A percentile compares a stretch with the other conserved stretches of the same genome.
Conservation (phyloP, 805 yeast species). For the Pichia eremophila region DNA sequence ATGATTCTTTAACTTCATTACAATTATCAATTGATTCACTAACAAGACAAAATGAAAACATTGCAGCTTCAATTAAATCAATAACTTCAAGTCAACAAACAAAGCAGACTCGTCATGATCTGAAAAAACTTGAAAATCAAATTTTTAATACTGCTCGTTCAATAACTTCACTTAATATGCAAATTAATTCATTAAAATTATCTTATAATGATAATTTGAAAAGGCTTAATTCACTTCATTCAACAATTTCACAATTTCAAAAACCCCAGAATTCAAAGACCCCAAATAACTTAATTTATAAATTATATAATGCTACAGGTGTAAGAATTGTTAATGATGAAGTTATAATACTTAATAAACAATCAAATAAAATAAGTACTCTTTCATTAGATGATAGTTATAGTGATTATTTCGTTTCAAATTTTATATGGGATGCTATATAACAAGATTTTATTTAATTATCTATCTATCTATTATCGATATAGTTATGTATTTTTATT, state of each 20-base stretch:
- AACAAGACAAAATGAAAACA: constrained; percentile 5
- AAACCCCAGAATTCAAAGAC: constrained; percentile 20
- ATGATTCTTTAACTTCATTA: not conserved
- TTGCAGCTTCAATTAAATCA: constrained; percentile 1
- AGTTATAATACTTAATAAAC: constrained; percentile 41
- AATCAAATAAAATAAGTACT: constrained; percentile 29
- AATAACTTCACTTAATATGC: constrained; percentile 40
- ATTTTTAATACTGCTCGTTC: constrained; percentile 45
- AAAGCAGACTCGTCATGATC: constrained; percentile 20
- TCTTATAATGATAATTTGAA: constrained; percentile 30
- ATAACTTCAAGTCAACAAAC: constrained; percentile 1
- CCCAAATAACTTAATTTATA: constrained; percentile 39
- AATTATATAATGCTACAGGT: constrained; percentile 54
- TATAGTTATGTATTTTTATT: no score
- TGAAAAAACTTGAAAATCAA: constrained; percentile 31
- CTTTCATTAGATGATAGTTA: constrained; percentile 34
- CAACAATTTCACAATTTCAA: constrained; percentile 13
- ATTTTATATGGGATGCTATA: constrained; percentile 69
- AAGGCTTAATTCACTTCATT: constrained; percentile 27
- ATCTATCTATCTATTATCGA: not conserved
- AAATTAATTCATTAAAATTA: constrained; percentile 31
- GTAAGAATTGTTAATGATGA: constrained; percentile 36
- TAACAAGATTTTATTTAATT: constrained; percentile 8
- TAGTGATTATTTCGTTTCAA: constrained; percentile 61
- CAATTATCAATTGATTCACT: not conserved